phyloP scores from a whole-genome alignment of 2,329 filamentous ascomycete species.

The Aspergillus niger region DNA sequence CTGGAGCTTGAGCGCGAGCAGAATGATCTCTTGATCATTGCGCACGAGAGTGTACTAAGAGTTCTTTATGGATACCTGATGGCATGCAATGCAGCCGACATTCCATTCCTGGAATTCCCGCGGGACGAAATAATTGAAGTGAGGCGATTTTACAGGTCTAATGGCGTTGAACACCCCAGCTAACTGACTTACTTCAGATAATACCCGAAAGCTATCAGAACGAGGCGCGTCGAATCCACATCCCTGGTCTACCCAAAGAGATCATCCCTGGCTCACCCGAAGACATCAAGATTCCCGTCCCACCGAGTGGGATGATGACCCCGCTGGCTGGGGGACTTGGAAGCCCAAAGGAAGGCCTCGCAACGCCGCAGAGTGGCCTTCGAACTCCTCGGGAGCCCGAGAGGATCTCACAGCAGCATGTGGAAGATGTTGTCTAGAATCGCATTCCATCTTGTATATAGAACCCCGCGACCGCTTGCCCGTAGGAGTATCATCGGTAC shows the following conservation, averaged over 20 bases:
- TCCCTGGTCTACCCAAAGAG: conserved; percentile 65
- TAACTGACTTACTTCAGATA: conserved; percentile 57
- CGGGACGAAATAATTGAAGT: conserved; percentile 96
- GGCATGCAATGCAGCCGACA: conserved; percentile 95
- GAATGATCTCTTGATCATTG: conserved; percentile 96
- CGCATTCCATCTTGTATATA: conserved; percentile 8
- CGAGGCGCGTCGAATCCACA: conserved; percentile 85
- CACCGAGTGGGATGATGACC: conserved; percentile 55
- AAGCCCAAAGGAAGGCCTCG: conserved; percentile 42
- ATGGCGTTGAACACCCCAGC: background rate
- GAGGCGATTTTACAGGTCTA: conserved; percentile 24
- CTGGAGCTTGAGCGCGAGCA: conserved; percentile 95
- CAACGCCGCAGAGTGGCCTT: conserved; percentile 46
- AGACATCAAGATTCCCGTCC: conserved; percentile 76
- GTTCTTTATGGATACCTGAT: conserved; percentile 97
- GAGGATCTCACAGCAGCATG: conserved; percentile 47
- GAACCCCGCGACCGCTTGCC: conserved; percentile 4
- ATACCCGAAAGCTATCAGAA: conserved; percentile 98
- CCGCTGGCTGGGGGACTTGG: conserved; percentile 47
- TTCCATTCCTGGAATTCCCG: conserved; percentile 89
- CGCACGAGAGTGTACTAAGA: conserved; percentile 94
- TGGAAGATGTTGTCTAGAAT: conserved; percentile 46
- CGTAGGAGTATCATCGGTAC: background rate
- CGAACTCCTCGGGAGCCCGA: conserved; percentile 47
- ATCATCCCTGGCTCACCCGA: conserved; percentile 78